Conservation (phyloP, 176 grass and related monocot genomes). For the Rhipidocladum racemiflorum region DNA sequence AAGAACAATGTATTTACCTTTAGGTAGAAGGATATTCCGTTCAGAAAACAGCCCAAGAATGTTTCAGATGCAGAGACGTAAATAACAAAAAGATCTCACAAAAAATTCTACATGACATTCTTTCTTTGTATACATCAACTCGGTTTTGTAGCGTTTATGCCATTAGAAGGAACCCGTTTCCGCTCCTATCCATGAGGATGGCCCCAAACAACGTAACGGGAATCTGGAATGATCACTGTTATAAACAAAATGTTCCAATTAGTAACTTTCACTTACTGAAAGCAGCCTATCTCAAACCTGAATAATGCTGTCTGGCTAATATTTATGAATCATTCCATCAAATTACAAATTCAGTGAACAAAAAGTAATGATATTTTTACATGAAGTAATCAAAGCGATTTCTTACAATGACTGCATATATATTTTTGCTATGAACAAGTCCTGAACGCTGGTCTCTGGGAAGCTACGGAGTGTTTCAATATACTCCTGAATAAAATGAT, state of each 20-base stretch:
- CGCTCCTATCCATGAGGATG: constrained; percentile 74
- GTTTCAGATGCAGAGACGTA: constrained; percentile 74
- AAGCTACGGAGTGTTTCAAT: constrained; percentile 50
- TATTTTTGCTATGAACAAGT: constrained; percentile 65
- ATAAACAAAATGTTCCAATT: constrained; percentile 42
- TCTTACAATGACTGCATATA: constrained; percentile 63
- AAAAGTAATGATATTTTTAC: constrained; percentile 1
- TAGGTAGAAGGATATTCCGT: constrained; percentile 66
- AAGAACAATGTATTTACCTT: constrained; percentile 47
- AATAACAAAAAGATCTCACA: constrained; percentile 37
- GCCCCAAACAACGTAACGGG: constrained; percentile 67
- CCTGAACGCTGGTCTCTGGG: constrained; percentile 42
- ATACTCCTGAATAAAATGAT: constrained; percentile 49
- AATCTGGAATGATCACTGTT: constrained; percentile 56
- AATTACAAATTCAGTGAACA: neutral
- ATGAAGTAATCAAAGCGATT: constrained; percentile 19
- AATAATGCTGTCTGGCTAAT: constrained; percentile 19
- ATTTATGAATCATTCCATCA: constrained; percentile 8
- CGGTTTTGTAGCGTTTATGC: constrained; percentile 44
- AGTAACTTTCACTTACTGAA: constrained; percentile 18
- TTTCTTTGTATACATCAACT: constrained; percentile 30
- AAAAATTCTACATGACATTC: constrained; percentile 22
- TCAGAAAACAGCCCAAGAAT: constrained; percentile 62
- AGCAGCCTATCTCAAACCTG: constrained; percentile 47
- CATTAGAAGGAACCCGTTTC: constrained; percentile 71